Conservation (phyloP, 306 rosid species). For the Corylus heterophylla region DNA sequence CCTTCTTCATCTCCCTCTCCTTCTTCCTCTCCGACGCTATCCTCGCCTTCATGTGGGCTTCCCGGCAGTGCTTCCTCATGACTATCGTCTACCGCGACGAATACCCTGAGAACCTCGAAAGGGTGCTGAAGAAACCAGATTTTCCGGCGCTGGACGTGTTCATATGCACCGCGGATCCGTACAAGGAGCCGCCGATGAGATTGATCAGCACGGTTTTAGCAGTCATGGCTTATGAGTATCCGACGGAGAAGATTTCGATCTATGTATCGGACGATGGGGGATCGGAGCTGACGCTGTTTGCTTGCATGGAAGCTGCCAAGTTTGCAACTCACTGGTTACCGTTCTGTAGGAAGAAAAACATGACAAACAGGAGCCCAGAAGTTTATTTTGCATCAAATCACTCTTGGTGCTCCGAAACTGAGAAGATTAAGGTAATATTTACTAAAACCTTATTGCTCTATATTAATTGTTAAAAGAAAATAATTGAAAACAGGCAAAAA, state of each 20-base stretch:
- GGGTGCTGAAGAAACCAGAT: neutral
- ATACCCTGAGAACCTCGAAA: constrained; percentile 14
- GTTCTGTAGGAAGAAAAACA: constrained; percentile 31
- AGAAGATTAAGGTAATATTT: constrained; percentile 37
- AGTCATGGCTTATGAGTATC: constrained; percentile 45
- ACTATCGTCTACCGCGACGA: constrained; percentile 26
- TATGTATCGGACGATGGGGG: constrained; percentile 55
- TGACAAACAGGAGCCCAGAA: constrained; percentile 30
- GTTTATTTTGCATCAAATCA: constrained; percentile 25
- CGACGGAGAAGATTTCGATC: constrained; percentile 35
- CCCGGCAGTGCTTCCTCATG: constrained; percentile 31
- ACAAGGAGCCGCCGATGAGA: constrained; percentile 44
- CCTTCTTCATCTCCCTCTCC: constrained; percentile 30
- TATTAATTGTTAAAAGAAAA: too few species aligned
- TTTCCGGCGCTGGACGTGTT: constrained; percentile 42
- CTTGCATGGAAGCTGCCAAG: constrained; percentile 44
- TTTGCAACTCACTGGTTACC: constrained; percentile 47
- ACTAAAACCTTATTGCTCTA: neutral
- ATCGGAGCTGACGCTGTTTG: constrained; percentile 44
- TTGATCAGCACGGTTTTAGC: constrained; percentile 40
- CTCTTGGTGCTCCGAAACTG: neutral
- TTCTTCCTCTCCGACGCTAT: constrained; percentile 32
- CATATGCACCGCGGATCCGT: constrained; percentile 46
- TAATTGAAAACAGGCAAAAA: too few species aligned
- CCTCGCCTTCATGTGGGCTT: constrained; percentile 27